Evolutionary conservation across 257 asterid species (phyloP), one percentile per base, ranked within the genome.

Genomic region (Fraxinus pennsylvanica): DNA sequence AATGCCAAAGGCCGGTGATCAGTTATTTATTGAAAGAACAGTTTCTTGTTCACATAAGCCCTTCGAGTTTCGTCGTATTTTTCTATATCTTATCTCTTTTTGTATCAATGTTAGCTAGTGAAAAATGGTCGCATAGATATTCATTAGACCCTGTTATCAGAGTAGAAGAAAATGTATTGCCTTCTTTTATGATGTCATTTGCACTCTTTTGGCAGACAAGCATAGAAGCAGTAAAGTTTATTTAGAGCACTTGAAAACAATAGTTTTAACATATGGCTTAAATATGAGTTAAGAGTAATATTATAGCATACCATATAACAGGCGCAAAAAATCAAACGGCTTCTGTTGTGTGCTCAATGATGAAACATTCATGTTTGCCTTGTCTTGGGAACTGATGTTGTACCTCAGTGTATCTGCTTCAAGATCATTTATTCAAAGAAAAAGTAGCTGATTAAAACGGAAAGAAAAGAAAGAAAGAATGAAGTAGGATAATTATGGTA

Each of bases 301-400:
- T 36, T 17, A 75, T n/a, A 72, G 61, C 77, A 65, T 83, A 90
- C 93, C 93, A 70, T 59, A 90, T 35, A 89, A 66, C 50, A 82
- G 76, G 65, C 86, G 87, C 2, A 89, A 47, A 74, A 87, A 80
- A 82, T 86, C 87, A 63, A 87, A 77, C 25, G 93, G 80, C 30
- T 78, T 85, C 29, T 81, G 78, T 30, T 82, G 85, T 77, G 67
- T 76, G 79, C 80, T 80, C 73, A 74, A 74, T 41, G 85, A 71
- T 78, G 85, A 79, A 45, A 76, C 68, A 39, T 80, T 38, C 71
- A 70, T 68, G 79, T 35, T 78, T 79, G 72, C 72, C 79, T 54
- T 81, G 74, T 75, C 75, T 8, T 38, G 78, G 59, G 68, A 67
- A 71, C 63, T 74, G 77, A 54, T 75, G 57, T 74, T 43, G 38